Conservation (phyloP, 129 eudicot species). For the Calendula officinalis region DNA sequence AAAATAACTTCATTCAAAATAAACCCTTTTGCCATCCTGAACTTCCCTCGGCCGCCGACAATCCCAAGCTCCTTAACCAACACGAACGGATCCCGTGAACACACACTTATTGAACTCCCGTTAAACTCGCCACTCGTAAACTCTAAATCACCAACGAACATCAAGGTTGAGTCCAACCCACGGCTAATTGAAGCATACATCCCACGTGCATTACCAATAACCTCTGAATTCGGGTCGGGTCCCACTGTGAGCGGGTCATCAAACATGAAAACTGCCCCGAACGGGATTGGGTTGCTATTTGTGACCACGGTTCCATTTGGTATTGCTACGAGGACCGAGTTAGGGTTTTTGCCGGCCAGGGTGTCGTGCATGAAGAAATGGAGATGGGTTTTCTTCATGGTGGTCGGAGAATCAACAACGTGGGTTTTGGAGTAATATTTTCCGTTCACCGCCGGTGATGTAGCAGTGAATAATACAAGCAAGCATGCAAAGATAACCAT, state of each 20-base stretch:
- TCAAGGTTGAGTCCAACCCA: conserved; percentile 23
- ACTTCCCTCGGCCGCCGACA: conserved; percentile 49
- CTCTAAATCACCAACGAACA: conserved; percentile 32
- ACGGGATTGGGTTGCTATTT: conserved; percentile 2
- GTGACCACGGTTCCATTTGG: conserved; percentile 3
- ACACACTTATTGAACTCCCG: conserved; percentile 42
- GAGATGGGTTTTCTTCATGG: conserved; percentile 24
- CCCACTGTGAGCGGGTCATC: conserved; percentile 34
- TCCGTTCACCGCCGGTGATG: conserved; percentile 2
- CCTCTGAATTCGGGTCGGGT: conserved; percentile 20
- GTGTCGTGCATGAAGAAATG: conserved; percentile 36
- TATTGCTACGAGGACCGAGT: conserved; percentile 18
- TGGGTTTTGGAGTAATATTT: conserved; percentile 22
- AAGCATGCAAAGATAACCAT: conserved; percentile 8
- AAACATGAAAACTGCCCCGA: conserved; percentile 19
- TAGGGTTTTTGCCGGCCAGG: conserved; percentile 23
- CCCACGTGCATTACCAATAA: conserved; percentile 40
- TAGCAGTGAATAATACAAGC: conserved; percentile 14
- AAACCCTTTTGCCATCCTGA: conserved; percentile 41
- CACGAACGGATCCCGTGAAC: conserved; percentile 33
- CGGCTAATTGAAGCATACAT: conserved; percentile 30
- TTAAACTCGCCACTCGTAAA: conserved; percentile 39
- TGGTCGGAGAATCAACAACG: conserved; percentile 12
- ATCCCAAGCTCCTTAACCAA: conserved; percentile 32
- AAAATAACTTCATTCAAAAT: no score